Percentiles rank a stretch among this genome's conserved stretches.
phyloP scores from a whole-genome alignment of 129 eudicot genomes.

The Flaveria trinervia region DNA sequence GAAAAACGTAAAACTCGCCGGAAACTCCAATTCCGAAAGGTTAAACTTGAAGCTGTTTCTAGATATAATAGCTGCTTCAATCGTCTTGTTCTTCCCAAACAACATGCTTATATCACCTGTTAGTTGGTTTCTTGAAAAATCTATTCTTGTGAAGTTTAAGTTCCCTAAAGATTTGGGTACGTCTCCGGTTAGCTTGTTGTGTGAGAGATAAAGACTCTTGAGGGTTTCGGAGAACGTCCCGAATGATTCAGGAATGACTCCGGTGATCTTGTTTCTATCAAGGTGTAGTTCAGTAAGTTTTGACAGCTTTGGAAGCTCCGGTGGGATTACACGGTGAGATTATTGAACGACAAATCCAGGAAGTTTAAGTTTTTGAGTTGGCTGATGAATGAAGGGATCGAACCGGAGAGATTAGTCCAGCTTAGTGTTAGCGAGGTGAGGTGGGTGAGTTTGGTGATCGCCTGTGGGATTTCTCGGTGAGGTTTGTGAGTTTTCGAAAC shows the following conservation, averaged over 20 bases:
- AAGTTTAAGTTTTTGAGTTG: slow-evolving; percentile 39
- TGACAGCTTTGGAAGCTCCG: slow-evolving; percentile 37
- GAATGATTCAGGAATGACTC: slow-evolving; percentile 63
- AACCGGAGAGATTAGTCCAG: slow-evolving; percentile 49
- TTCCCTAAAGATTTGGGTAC: slow-evolving; percentile 54
- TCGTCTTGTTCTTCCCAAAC: slow-evolving; percentile 58
- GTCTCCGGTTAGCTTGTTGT: slow-evolving; percentile 54
- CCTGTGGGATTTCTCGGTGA: slow-evolving; percentile 51
- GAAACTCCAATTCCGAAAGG: slow-evolving; percentile 43
- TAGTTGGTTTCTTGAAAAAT: slow-evolving; percentile 54
- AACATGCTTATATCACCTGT: slow-evolving; percentile 61
- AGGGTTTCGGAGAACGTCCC: slow-evolving; percentile 38
- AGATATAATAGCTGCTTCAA: slow-evolving; percentile 28
- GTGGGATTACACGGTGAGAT: slow-evolving; percentile 56
- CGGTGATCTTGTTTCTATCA: slow-evolving; percentile 64
- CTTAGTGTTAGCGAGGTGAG: slow-evolving; percentile 43
- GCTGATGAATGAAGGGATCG: slow-evolving; percentile 51
- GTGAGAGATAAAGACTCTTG: slow-evolving; percentile 45
- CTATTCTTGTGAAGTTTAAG: slow-evolving; percentile 46
- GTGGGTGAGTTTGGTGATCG: slow-evolving; percentile 55
- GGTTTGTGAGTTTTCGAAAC: slow-evolving; percentile 44
- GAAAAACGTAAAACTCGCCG: slow-evolving; percentile 40
- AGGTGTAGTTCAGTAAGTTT: slow-evolving; percentile 36
- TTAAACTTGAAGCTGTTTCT: slow-evolving; percentile 53
- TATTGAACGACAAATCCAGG: slow-evolving; percentile 47